Conservation (phyloP, 352 stramenopile species). For the Pythium vanterpoolii region DNA sequence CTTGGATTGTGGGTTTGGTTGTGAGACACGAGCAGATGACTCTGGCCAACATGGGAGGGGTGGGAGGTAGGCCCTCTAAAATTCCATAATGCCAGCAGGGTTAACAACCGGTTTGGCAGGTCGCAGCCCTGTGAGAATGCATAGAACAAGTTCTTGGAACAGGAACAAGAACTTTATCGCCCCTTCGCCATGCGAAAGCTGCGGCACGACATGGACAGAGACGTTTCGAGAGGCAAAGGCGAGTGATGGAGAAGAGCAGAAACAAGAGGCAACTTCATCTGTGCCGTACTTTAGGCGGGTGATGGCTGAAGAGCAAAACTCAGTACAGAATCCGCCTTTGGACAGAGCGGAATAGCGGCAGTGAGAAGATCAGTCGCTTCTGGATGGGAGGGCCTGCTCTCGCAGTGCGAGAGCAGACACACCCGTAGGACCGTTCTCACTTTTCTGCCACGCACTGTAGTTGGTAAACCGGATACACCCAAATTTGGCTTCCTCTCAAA, state of each 20-base stretch:
- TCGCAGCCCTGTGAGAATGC: neutral
- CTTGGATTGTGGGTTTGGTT: conserved; percentile 1
- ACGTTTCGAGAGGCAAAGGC: neutral
- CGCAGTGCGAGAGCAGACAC: too few relatives aligned
- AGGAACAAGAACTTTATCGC: conserved; percentile 5
- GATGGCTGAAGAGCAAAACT: too few relatives aligned
- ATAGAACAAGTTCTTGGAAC: conserved; percentile 21
- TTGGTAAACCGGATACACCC: neutral
- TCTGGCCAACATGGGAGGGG: too few relatives aligned
- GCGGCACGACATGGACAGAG: conserved; percentile 8
- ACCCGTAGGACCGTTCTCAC: too few relatives aligned
- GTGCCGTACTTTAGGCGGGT: neutral
- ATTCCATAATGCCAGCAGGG: neutral
- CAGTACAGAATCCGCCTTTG: too few relatives aligned
- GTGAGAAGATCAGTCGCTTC: too few relatives aligned
- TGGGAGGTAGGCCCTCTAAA: neutral
- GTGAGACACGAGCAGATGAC: conserved; percentile 19
- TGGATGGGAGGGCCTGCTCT: too few relatives aligned
- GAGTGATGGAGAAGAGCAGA: neutral
- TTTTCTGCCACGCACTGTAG: neutral
- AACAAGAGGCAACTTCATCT: conserved; percentile 1
- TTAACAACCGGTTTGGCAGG: neutral
- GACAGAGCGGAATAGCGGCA: too few relatives aligned
- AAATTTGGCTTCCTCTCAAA: neutral
- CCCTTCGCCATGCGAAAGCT: conserved; percentile 2